Base-by-base conservation (phyloP, 1,139 yeast genomes). In the Yamadazyma buinensis region DNA sequence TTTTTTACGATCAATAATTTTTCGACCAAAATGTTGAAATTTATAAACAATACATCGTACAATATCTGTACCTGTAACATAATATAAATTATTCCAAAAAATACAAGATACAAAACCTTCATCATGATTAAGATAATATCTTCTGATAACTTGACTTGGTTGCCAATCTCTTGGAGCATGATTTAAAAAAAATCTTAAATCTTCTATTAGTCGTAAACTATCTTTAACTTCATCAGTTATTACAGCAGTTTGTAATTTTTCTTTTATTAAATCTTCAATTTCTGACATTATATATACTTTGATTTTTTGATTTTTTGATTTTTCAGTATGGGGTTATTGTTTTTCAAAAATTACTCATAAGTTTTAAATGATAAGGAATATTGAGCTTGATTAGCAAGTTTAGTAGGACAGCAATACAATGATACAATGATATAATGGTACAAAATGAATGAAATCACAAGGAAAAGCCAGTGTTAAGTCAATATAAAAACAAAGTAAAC, bases 141-240 rank as follows among this genome's bases (percentile, higher is more conserved):
- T 70, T 52, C 95, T 70, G 36, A 90, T 85, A 31, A 86, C 84
- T 56, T 90, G 97, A 50, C 83, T 83, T 41, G 81, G 86, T 54
- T 82, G 90, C 95, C 97, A 90, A 53, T 83, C 84, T 2, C 94
- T 94, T 0, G 98, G 97, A 0, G 97, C 97, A 0, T 95, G 85
- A 4, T 88, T 87, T 33, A 90, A 61, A 51, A 90, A 90, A 58
- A 83, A 82, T 60, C 86, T 86, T 47, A 87, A 60, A 51, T 84
- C 94, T 44, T 83, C 90, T 19, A 83, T 79, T 32, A 80, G 66
- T 43, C 82, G 66, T 38, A 84, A 59, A 21, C 83, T 75, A 44
- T 78, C 81, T 41, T 57, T 55, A 17, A 64, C 64, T 26, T 64
- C 64, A 19, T 45, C 49, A 23, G 43, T 41, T 18, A 39, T 36